These are phyloP conservation scores for Pestalotiopsis sp. DNA, from an alignment of 2,329 filamentous ascomycete genomes.

Conservation along the genomic window DNA sequence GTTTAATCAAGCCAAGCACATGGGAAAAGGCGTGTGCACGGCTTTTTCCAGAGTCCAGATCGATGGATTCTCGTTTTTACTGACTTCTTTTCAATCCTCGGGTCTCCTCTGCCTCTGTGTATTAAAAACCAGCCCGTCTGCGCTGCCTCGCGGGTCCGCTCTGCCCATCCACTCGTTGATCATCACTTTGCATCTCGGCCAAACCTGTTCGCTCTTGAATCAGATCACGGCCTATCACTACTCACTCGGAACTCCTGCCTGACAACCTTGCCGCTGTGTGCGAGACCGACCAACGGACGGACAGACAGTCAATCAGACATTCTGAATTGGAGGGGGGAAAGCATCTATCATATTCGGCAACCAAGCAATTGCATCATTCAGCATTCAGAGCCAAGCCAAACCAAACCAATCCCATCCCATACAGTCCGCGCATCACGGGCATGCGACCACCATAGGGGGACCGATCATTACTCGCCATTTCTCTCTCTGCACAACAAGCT, in stretches of 20 bases:
- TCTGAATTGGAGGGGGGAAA: neutral
- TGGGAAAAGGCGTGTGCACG: neutral
- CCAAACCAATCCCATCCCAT: neutral
- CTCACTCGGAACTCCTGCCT: neutral
- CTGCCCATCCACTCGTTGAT: neutral
- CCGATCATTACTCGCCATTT: neutral
- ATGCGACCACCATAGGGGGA: slow-evolving; percentile 7
- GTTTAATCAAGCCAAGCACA: neutral
- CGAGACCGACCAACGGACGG: neutral
- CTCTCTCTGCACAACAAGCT: slow-evolving; percentile 7
- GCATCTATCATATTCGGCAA: neutral
- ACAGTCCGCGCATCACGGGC: neutral
- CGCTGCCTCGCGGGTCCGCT: neutral
- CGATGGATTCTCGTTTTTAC: neutral
- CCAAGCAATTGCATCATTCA: neutral
- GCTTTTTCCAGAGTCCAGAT: neutral
- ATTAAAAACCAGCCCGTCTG: neutral
- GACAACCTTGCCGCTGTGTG: neutral
- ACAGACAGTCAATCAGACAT: neutral
- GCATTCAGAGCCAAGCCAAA: neutral
- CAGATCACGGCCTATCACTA: neutral
- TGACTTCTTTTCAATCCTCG: neutral
- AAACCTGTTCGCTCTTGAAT: neutral
- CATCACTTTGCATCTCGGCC: neutral
- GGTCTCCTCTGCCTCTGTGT: neutral